These are phyloP conservation scores for Testicularia cyperi DNA, from an alignment of 1,284 basidiomycete genomes.

Conservation along the genomic window DNA sequence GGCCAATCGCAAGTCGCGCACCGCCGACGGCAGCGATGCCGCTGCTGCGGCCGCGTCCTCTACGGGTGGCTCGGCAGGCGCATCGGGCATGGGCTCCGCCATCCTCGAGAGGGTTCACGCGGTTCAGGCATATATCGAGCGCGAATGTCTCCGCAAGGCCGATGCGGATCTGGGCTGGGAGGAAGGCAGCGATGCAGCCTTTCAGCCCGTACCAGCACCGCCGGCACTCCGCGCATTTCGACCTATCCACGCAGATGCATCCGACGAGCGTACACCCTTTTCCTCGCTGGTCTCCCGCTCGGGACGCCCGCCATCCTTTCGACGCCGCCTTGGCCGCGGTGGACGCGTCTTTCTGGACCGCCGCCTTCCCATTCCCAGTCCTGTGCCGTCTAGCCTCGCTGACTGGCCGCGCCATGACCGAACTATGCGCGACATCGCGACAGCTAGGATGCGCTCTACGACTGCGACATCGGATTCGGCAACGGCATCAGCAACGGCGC, in stretches of 20 bases:
- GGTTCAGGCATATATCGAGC: conserved; percentile 57
- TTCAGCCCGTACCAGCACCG: conserved; percentile 49
- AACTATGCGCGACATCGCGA: not conserved
- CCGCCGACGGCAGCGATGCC: conserved; percentile 27
- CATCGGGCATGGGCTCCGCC: conserved; percentile 64
- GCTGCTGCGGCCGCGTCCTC: conserved; percentile 14
- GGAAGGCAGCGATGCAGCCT: conserved; percentile 55
- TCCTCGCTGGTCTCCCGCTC: conserved; percentile 35
- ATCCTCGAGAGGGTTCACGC: conserved; percentile 54
- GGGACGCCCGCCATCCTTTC: conserved; percentile 57
- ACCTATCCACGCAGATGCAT: conserved; percentile 50
- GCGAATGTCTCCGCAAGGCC: conserved; percentile 47
- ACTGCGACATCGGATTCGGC: too few species aligned
- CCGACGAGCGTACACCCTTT: conserved; percentile 23
- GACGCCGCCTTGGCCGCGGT: conserved; percentile 55
- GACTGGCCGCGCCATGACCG: conserved; percentile 46
- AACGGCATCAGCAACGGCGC: too few species aligned
- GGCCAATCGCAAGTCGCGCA: conserved; percentile 39
- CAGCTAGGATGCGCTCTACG: not conserved
- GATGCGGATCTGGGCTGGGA: conserved; percentile 55
- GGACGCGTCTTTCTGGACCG: conserved; percentile 57
- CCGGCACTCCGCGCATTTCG: conserved; percentile 49
- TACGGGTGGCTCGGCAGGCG: conserved; percentile 18
- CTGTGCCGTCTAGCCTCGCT: conserved; percentile 50
- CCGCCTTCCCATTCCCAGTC: conserved; percentile 49